phyloP scores from a whole-genome alignment of 2,329 filamentous ascomycete genomes.

The Fusarium dlaminii region DNA sequence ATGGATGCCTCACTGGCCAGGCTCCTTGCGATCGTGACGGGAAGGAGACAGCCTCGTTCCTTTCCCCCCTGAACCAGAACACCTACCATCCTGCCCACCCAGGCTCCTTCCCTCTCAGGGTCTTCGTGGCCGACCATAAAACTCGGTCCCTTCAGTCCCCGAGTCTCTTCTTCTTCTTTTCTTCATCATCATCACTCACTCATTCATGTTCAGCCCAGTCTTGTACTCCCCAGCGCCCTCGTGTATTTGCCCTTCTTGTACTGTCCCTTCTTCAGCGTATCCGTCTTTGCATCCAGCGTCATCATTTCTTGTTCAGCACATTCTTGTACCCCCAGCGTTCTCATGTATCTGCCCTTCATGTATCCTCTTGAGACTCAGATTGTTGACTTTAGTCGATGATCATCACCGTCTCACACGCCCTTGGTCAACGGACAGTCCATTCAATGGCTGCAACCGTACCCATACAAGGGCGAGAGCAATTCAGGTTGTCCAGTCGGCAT shows the following conservation, averaged over 20 bases:
- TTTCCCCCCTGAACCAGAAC: background rate
- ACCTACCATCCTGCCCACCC: background rate
- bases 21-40: background rate
- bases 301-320: background rate
- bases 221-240: background rate
- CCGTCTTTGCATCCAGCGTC: background rate
- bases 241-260: background rate
- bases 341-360: background rate
- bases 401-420: constrained; percentile 8
- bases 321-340: background rate
- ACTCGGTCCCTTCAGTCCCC: background rate
- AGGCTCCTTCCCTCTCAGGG: background rate
- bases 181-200: background rate
- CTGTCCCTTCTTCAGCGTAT: background rate
- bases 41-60: background rate
- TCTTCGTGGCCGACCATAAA: background rate
- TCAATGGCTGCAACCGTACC: background rate
- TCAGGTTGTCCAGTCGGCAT: background rate
- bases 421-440: background rate
- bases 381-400: constrained; percentile 14
- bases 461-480: background rate
- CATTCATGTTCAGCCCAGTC: background rate
- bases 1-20: background rate
- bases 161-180: background rate
- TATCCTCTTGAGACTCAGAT: constrained; percentile 10